Base-by-base conservation (phyloP, 495 filamentous ascomycete species). In the Daldinia childiae region DNA sequence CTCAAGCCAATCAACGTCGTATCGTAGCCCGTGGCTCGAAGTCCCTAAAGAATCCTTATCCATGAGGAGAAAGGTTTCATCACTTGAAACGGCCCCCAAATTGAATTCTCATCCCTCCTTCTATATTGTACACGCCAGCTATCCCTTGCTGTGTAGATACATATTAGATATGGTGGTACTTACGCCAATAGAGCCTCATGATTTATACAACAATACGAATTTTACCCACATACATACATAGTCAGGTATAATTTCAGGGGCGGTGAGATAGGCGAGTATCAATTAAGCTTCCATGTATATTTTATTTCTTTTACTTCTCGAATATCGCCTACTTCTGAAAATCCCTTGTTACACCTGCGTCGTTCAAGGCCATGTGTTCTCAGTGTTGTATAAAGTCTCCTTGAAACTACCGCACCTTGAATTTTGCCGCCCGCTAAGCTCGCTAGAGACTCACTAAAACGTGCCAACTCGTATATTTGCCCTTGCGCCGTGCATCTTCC, bases 51-150 rank as follows among this genome's bases (percentile, higher is more conserved):
- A 38, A 60, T 68, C 64, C 60, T 64, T 64, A 48, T 27, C 39
- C 52, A 56, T 14, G 34, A 21, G 21, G 21, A 60, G 6, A 60
- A 39, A 43, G 36, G 62, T 68, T 58, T 60, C 63, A 52, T 29
- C n/a, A 62, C 36, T 59, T 72, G 69, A 72, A 72, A 72, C 69
- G 12, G 64, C 69, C 69, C 69, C 69, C 69, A 72, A 72, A 64
- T 61, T 64, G 69, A 67, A 29, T 64, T 54, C 41, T 41, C 50
- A 52, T 68, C 60, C 69, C 24, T 64, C 38, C 27, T 21, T 50
- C 17, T 54, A 19, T 12, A 17, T 14, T 7, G 6, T 36, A 19
- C 56, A 59, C 58, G 50, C n/a, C 29, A 50, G 21, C 34, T 15
- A 29, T 48, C 41, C 56, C 55, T 59, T 21, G 17, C 7, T 29